A percentile compares a stretch with the other conserved stretches of the same genome.
Conservation (phyloP, 345 rosid species). For the rapeseed (Brassica napus) region DNA sequence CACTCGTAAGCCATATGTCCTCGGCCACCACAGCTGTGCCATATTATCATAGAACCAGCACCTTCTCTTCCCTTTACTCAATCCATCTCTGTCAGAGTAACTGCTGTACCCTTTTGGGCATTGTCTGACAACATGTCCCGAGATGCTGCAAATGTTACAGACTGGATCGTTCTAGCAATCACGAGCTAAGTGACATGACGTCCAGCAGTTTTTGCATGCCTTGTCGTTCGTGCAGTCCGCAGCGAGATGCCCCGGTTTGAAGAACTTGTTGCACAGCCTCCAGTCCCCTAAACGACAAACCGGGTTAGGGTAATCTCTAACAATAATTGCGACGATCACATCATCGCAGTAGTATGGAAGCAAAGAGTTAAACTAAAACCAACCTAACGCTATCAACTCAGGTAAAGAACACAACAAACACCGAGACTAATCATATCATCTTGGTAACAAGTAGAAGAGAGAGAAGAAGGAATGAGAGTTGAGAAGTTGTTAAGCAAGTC, state of each 20-base stretch:
- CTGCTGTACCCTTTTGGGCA: slow-evolving; percentile 62
- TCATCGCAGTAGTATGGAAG: too few species aligned
- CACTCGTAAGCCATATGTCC: slow-evolving; percentile 90
- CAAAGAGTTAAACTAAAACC: too few species aligned
- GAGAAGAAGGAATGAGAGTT: too few species aligned
- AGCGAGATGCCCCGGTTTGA: slow-evolving; percentile 85
- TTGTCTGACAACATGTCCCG: slow-evolving; percentile 80
- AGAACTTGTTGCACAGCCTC: slow-evolving; percentile 93
- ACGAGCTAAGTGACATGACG: slow-evolving; percentile 87
- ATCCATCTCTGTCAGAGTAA: slow-evolving; percentile 44
- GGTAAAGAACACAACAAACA: too few species aligned
- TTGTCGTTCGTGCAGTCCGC: slow-evolving; percentile 95
- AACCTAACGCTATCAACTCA: too few species aligned
- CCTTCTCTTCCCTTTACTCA: slow-evolving; percentile 58
- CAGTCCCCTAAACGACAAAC: slow-evolving; percentile 71
- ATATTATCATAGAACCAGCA: slow-evolving; percentile 76
- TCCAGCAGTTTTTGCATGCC: slow-evolving; percentile 83
- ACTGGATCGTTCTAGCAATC: slow-evolving; percentile 85
- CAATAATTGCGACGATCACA: too few species aligned
- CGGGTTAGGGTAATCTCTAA: slow-evolving; percentile 3
- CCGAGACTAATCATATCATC: too few species aligned
- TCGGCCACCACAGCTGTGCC: slow-evolving; percentile 92
- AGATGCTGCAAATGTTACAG: slow-evolving; percentile 73
- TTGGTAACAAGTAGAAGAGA: too few species aligned
- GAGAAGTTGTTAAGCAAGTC: too few species aligned